Evolutionary conservation across 2,329 filamentous ascomycete species (phyloP).

Genomic region (Colletotrichum plurivorum): DNA sequence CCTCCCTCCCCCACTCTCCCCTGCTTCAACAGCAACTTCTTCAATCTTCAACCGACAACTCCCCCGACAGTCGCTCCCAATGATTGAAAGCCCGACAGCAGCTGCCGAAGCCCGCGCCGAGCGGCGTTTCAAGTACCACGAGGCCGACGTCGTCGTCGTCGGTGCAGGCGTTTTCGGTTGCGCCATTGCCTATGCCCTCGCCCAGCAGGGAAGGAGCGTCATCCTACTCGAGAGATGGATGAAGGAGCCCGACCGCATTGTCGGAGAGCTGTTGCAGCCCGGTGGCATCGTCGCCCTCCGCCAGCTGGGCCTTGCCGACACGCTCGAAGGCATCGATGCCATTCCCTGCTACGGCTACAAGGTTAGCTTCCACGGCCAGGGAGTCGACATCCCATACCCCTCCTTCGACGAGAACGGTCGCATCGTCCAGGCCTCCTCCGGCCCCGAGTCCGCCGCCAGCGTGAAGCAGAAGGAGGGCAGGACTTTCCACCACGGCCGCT

Average conservation of each 20-base stretch:
- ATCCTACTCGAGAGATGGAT: constrained; percentile 90
- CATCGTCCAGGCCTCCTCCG: constrained; percentile 31
- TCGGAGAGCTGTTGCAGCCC: constrained; percentile 94
- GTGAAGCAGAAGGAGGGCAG: constrained; percentile 72
- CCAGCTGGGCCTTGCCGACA: constrained; percentile 84
- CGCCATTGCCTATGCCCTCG: constrained; percentile 86
- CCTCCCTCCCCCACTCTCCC: not conserved
- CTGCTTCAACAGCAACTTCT: constrained; percentile 32
- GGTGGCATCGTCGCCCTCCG: constrained; percentile 87
- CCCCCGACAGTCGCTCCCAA: constrained; percentile 26
- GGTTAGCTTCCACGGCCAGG: constrained; percentile 83
- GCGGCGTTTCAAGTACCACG: constrained; percentile 69
- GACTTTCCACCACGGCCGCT: constrained; percentile 94
- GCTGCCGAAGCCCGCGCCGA: constrained; percentile 58
- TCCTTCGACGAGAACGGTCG: constrained; percentile 64
- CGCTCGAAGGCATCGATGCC: constrained; percentile 90
- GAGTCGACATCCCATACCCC: constrained; percentile 86
- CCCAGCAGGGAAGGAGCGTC: constrained; percentile 91
- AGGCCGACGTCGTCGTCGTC: constrained; percentile 89
- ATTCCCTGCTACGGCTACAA: constrained; percentile 88
- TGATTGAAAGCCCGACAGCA: constrained; percentile 52
- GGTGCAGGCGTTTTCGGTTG: constrained; percentile 93
- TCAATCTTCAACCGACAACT: not conserved
- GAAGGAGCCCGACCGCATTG: constrained; percentile 94
- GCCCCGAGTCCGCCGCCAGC: constrained; percentile 33